Base-by-base conservation (phyloP, 495 filamentous ascomycete genomes). In the Cladorrhinum samala region DNA sequence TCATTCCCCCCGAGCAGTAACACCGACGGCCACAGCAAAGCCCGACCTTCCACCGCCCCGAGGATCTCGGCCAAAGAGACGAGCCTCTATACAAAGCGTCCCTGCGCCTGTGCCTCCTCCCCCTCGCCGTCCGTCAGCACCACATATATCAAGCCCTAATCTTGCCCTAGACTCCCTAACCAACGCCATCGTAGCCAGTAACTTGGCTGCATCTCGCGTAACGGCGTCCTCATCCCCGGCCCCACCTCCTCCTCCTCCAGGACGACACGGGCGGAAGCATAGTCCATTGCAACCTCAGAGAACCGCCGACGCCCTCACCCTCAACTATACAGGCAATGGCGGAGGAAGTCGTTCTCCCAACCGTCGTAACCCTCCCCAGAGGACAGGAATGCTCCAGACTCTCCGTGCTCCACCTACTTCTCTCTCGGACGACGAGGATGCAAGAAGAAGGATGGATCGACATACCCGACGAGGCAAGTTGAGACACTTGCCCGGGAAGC, bases 121-220 rank as follows among this genome's bases (percentile, higher is more conserved):
- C 36, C 16, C 23, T 6, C 58, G 43, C n/a, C 52, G 46, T 13
- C 38, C 65, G 30, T 23, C 59, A 42, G 43, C 60, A 45, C 30
- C 44, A 33, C 17, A 19, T 37, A 55, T 16, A 25, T 46, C 61
- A 13, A 47, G 46, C 8, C 55, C 64, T n/a, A 68, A 55, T 39
- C 48, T 76, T 7, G 56, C 63, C 39, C 56, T 77, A 14, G 61
- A 69, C 16, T 75, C 73, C 0, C 69, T 81, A 17, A 74, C 76
- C 18, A 83, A 91, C 68, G 89, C 93, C 47, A 91, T 95, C 57
- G 78, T 93, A 38, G 93, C 90, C 19, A 88, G 89, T 45, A 88
- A 86, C 50, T 73, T 93, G 3, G 92, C 90, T 38, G 86, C 90
- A 5, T 80, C 86, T 2, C 72, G 75, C 50, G 49, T 50, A 46